Percentiles rank a stretch among this genome's conserved stretches.
Evolutionary conservation across 179 eudicot genomes (phyloP).

Genomic region (Sideroxylon spinosum): DNA sequence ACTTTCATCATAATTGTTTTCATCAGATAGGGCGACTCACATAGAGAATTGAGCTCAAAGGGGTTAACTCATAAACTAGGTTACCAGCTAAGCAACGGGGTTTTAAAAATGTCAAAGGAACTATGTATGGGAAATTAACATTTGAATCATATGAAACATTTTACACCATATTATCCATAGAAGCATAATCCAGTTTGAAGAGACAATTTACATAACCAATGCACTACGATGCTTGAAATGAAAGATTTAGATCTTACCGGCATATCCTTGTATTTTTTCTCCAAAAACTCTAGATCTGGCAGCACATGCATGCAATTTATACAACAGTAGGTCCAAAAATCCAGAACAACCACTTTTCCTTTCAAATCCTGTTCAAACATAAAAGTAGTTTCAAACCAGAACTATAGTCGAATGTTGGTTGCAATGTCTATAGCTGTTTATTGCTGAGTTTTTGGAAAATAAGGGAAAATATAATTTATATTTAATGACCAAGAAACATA

Average conservation of each 20-base stretch:
- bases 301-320: constrained; percentile 98
- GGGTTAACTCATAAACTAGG: background rate
- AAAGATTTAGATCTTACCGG: constrained; percentile 54
- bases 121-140: background rate
- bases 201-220: background rate
- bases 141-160: background rate
- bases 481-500: constrained; percentile 5
- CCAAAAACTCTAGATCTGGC: constrained; percentile 91
- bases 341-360: constrained; percentile 92
- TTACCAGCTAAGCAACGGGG: background rate
- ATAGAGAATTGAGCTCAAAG: background rate
- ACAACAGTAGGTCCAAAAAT: constrained; percentile 99
- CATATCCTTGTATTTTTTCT: constrained; percentile 87
- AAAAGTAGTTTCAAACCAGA: background rate
- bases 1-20: background rate
- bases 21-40: background rate
- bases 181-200: background rate
- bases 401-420: background rate
- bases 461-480: background rate
- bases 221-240: constrained; percentile 5
- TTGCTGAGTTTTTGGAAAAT: background rate
- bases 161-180: background rate
- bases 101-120: background rate
- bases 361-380: constrained; percentile 68
- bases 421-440: background rate